phyloP scores from a whole-genome alignment of 306 rosid genomes.

The Oxytropis ochrocephala region DNA sequence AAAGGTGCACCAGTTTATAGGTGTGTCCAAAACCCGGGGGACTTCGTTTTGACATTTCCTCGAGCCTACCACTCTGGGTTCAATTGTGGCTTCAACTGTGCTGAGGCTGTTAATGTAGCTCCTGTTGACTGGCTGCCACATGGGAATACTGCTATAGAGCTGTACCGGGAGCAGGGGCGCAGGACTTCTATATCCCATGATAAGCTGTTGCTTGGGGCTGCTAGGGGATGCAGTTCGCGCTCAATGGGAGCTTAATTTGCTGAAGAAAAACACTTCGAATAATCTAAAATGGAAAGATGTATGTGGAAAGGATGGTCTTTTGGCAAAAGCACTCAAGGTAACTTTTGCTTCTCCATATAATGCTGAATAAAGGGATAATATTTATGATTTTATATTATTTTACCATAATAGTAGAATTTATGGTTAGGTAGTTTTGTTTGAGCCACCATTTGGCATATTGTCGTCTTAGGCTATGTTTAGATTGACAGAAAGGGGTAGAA shows the following conservation, averaged over 20 bases:
- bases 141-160: slow-evolving; percentile 85
- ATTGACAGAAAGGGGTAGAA: not conserved
- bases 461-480: not conserved
- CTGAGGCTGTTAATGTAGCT: slow-evolving; percentile 99
- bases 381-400: not conserved
- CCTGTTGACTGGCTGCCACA: slow-evolving; percentile 99
- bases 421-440: not conserved
- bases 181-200: slow-evolving; percentile 98
- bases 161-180: slow-evolving; percentile 78
- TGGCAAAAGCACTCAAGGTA: slow-evolving; percentile 85
- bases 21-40: slow-evolving; percentile 93
- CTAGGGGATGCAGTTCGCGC: slow-evolving; percentile 97
- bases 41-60: slow-evolving; percentile 95
- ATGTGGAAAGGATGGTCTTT: slow-evolving; percentile 83
- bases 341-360: slow-evolving; percentile 22
- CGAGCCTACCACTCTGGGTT: slow-evolving; percentile 98
- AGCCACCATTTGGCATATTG: not conserved
- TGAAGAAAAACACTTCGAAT: slow-evolving; percentile 63
- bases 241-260: slow-evolving; percentile 90
- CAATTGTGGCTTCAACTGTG: slow-evolving; percentile 98
- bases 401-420: not conserved
- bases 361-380: slow-evolving; percentile 3
- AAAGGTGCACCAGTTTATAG: slow-evolving; percentile 96
- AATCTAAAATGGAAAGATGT: slow-evolving; percentile 80
- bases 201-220: slow-evolving; percentile 92